Evolutionary conservation across 306 rosid species (phyloP).

Genomic region (Cyclanthera cordifolia): DNA sequence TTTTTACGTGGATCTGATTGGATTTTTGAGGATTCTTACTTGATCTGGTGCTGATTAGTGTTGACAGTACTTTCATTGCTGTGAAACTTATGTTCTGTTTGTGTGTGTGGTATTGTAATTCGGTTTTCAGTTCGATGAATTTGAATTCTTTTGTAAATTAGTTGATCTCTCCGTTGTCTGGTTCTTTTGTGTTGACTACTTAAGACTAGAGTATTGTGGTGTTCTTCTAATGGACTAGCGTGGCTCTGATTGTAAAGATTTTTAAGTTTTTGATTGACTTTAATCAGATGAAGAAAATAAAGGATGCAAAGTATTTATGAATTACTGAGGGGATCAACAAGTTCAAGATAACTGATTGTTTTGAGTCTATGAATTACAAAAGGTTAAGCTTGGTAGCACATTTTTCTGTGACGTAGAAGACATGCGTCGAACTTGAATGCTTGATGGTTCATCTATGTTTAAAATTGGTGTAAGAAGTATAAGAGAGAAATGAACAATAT

Average conservation of each 20-base stretch:
- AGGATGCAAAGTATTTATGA: neutral
- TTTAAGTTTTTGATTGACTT: neutral
- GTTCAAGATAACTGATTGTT: neutral
- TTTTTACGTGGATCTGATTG: neutral
- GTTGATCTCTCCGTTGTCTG: neutral
- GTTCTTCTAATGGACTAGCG: neutral
- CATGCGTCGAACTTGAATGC: neutral
- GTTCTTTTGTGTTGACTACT: constrained; percentile 5
- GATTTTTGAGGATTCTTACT: neutral
- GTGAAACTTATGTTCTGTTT: constrained; percentile 1
- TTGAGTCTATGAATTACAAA: neutral
- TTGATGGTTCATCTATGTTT: neutral
- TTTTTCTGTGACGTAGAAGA: neutral
- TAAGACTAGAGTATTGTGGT: neutral
- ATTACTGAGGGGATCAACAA: constrained; percentile 1
- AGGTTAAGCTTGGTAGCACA: neutral
- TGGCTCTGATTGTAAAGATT: constrained; percentile 4
- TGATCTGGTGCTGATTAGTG: constrained; percentile 10
- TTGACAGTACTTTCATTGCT: neutral
- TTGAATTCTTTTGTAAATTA: neutral
- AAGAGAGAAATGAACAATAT: neutral
- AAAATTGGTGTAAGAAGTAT: neutral
- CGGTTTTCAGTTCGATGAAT: neutral
- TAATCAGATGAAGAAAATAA: neutral
- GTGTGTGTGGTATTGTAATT: neutral